Base-by-base conservation (phyloP, 2,329 filamentous ascomycete genomes). In the Pseudogymnoascus sp. region DNA sequence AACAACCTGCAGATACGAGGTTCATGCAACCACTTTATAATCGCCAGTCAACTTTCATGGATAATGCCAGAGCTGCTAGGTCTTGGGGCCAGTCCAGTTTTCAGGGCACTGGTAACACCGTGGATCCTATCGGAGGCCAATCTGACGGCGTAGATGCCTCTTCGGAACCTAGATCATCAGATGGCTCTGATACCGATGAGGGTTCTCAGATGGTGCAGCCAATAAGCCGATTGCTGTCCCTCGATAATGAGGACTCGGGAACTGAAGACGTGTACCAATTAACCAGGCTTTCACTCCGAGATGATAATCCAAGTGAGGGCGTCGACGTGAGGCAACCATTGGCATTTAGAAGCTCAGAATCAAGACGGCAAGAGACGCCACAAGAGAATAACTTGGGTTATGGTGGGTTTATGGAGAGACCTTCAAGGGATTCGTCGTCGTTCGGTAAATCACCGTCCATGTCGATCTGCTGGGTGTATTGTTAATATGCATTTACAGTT, bases 381-480 rank as follows among this genome's bases (percentile, higher is more conserved):
- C 26, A 18, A n/a, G 47, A 70, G 59, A 66, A 71, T 51, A 69
- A 68, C 23, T 72, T 71, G 21, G 65, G 72, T 42, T 72, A 70
- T 64, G 69, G 68, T 7, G 71, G 71, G 2, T 71, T 71, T 57
- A 39, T 69, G 36, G 68, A 72, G 62, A 71, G 62, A 29, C 66
- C 23, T 29, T 62, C 29, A 62, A 21, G 31, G 16, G 64, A 23
- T 63, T 67, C 64, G 39, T 67, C 64, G 39, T 60, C 31, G 5
- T 60, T 63, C 26, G 45, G 62, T 63, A 36, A 63, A 26, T 61
- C 4, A 5, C 18, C 5, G 34, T 23, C 47, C 47, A 57, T 34
- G 12, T 34, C 26, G 10, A 57, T 18, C 26, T 34, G 47, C 47
- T 34, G 47, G 29, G n/a, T 16, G 14, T 57, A 57, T 12, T 34